Conservation (phyloP, 768 basidiomycete genomes). For the Calocybe cyanea region DNA sequence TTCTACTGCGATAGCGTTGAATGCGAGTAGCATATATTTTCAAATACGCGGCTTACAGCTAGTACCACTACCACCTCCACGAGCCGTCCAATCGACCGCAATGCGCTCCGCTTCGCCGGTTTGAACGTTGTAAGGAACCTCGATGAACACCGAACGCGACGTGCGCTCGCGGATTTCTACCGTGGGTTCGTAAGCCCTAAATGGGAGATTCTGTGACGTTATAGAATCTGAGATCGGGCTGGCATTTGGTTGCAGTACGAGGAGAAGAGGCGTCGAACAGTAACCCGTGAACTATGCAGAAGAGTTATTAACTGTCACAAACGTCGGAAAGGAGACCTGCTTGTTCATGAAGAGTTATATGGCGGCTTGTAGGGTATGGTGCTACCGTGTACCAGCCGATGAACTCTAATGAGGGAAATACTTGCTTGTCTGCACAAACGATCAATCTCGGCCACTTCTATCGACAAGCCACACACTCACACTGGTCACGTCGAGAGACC, state of each 20-base stretch:
- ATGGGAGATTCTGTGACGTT: conserved; percentile 74
- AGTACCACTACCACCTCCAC: conserved; percentile 78
- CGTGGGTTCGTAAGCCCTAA: conserved; percentile 91
- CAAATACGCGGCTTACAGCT: conserved; percentile 52
- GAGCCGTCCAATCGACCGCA: conserved; percentile 93
- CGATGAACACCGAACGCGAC: conserved; percentile 76
- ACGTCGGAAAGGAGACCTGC: conserved; percentile 30
- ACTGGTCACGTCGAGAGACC: conserved; percentile 82
- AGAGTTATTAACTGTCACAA: background rate
- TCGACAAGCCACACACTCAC: conserved; percentile 30
- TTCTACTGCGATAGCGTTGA: conserved; percentile 55
- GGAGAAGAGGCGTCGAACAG: conserved; percentile 86
- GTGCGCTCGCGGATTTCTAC: conserved; percentile 79
- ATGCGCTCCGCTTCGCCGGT: conserved; percentile 99
- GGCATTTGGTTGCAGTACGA: conserved; percentile 43
- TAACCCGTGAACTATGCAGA: conserved; percentile 68
- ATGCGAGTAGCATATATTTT: background rate
- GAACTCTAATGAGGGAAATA: conserved; percentile 95
- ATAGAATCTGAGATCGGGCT: conserved; percentile 22
- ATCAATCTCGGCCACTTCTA: conserved; percentile 1
- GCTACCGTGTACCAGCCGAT: conserved; percentile 98
- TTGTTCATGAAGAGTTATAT: conserved; percentile 85
- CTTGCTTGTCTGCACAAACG: conserved; percentile 80
- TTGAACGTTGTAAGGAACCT: conserved; percentile 85
- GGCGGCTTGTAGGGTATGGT: conserved; percentile 62